Percentiles rank a stretch among this genome's conserved stretches.
phyloP scores from a whole-genome alignment of 2,329 filamentous ascomycete genomes.

The Fusarium circinatum region DNA sequence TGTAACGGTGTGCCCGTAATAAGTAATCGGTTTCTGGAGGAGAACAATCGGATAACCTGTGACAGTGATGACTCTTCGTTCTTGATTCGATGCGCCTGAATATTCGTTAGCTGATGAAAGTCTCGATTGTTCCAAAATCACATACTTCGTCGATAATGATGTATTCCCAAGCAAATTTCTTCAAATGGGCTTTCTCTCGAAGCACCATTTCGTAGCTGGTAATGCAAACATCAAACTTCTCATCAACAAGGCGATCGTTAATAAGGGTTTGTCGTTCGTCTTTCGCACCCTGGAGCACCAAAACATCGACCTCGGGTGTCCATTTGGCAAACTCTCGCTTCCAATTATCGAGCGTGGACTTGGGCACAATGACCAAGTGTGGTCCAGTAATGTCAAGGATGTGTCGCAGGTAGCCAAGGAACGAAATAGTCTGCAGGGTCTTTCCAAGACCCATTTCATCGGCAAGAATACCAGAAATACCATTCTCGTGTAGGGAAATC shows the following conservation, averaged over 20 bases:
- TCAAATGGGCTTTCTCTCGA: conserved; percentile 91
- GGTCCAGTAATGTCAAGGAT: conserved; percentile 90
- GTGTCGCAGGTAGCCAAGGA: conserved; percentile 93
- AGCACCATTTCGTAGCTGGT: conserved; percentile 99
- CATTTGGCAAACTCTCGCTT: conserved; percentile 92
- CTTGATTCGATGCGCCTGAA: conserved; percentile 89
- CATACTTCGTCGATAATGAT: conserved; percentile 92
- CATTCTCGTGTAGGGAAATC: conserved; percentile 96
- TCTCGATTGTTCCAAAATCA: not conserved
- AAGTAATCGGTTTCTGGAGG: conserved; percentile 91
- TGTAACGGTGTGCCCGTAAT: conserved; percentile 97
- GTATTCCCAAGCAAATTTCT: conserved; percentile 99
- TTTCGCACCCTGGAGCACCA: conserved; percentile 94
- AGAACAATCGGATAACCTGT: conserved; percentile 95
- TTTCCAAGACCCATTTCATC: conserved; percentile 99
- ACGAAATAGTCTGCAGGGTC: conserved; percentile 96
- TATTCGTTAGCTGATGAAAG: conserved; percentile 22
- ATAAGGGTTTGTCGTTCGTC: conserved; percentile 91
- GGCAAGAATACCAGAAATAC: conserved; percentile 96
- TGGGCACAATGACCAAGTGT: conserved; percentile 91
- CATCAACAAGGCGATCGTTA: conserved; percentile 88
- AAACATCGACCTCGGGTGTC: conserved; percentile 94
- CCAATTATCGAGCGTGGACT: conserved; percentile 99
- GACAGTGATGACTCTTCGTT: conserved; percentile 98
- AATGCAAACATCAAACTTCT: conserved; percentile 97